These are phyloP conservation scores for Fusarium sterilihyphosum DNA, from an alignment of 2,329 filamentous ascomycete species.

Conservation along the genomic window DNA sequence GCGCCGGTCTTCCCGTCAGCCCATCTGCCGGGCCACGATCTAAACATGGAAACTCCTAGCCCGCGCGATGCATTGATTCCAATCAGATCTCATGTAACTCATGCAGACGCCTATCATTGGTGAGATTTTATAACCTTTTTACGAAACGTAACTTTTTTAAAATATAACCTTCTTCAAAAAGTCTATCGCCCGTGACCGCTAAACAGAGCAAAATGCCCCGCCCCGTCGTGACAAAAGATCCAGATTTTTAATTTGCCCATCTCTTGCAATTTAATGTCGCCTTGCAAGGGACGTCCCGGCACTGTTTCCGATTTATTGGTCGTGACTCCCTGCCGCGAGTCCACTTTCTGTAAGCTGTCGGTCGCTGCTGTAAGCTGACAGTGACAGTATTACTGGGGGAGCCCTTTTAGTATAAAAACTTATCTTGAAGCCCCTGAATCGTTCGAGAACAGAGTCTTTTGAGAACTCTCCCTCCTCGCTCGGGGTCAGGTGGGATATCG, in stretches of 20 bases:
- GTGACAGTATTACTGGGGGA: background rate
- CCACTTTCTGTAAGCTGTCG: background rate
- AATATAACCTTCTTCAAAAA: background rate
- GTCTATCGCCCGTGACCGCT: background rate
- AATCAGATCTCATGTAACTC: background rate
- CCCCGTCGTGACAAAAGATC: slow-evolving; percentile 1
- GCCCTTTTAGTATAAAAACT: background rate
- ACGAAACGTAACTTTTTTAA: background rate
- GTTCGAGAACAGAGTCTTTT: background rate
- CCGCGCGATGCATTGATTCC: background rate
- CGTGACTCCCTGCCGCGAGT: background rate
- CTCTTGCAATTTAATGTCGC: slow-evolving; percentile 17
- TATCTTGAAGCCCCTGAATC: slow-evolving; percentile 3
- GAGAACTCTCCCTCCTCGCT: background rate
- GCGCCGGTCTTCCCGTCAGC: slow-evolving; percentile 14
- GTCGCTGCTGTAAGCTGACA: background rate
- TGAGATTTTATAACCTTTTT: background rate
- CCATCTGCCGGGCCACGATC: background rate
- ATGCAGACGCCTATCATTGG: background rate
- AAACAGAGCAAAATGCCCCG: background rate
- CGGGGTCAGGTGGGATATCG: background rate
- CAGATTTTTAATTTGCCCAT: background rate
- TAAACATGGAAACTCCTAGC: background rate
- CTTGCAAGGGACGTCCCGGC: slow-evolving; percentile 17
- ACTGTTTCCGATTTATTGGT: slow-evolving; percentile 25